These are phyloP conservation scores for Salix dunnii DNA, from an alignment of 345 rosid species.

Conservation along the genomic window DNA sequence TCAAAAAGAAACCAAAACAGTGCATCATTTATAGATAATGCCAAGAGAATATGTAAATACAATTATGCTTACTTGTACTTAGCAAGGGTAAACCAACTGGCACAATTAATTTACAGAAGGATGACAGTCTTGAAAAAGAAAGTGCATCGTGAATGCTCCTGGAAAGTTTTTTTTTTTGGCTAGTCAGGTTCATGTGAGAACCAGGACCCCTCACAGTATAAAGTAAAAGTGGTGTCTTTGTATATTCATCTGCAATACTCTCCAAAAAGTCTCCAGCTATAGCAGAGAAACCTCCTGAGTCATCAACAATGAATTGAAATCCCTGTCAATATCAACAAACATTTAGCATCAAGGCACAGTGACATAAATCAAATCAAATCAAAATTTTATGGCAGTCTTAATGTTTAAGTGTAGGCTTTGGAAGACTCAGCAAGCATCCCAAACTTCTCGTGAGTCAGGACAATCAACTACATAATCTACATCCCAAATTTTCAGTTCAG, in stretches of 20 bases:
- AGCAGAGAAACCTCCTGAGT: slow-evolving; percentile 84
- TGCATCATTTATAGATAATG: neutral
- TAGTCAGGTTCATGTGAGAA: slow-evolving; percentile 41
- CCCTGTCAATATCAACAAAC: slow-evolving; percentile 49
- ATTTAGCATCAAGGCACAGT: slow-evolving; percentile 10
- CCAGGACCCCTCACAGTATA: slow-evolving; percentile 58
- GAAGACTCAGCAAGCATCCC: neutral
- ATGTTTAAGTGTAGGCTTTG: too few species aligned
- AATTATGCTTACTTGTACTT: slow-evolving; percentile 51
- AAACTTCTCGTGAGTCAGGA: neutral
- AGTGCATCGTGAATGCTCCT: slow-evolving; percentile 74
- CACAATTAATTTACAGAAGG: slow-evolving; percentile 64
- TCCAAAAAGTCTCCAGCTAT: slow-evolving; percentile 76
- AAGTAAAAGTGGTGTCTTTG: slow-evolving; percentile 64
- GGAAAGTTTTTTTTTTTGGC: slow-evolving; percentile 47
- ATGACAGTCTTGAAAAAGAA: slow-evolving; percentile 69
- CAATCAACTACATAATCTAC: neutral
- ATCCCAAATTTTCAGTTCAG: neutral
- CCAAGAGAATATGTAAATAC: slow-evolving; percentile 1
- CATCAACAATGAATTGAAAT: slow-evolving; percentile 83
- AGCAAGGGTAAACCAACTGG: slow-evolving; percentile 81
- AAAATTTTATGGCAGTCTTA: neutral
- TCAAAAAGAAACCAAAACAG: neutral
- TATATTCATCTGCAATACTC: slow-evolving; percentile 76
- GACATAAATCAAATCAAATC: neutral